Conservation (phyloP, 2,329 filamentous ascomycete species). For the Fusarium sp. region DNA sequence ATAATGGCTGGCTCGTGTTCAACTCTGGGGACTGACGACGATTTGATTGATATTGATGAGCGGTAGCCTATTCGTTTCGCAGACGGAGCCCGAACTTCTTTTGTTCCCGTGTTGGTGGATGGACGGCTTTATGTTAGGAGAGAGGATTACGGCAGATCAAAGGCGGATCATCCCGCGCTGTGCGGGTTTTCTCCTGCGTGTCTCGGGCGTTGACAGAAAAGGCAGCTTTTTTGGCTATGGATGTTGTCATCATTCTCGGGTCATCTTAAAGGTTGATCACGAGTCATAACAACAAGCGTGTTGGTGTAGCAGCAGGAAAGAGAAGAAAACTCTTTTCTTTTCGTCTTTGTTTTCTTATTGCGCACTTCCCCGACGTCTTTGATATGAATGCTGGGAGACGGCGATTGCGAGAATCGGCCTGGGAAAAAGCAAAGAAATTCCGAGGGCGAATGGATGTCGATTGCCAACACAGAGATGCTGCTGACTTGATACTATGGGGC, state of each 20-base stretch:
- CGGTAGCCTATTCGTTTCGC: background rate
- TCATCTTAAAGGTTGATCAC: background rate
- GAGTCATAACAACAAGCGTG: background rate
- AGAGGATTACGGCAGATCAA: background rate
- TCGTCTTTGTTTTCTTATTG: background rate
- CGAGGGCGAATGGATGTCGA: background rate
- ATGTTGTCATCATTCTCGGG: background rate
- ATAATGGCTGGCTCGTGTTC: background rate
- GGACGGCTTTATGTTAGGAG: background rate
- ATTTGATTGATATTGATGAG: background rate
- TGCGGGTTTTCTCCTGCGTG: background rate
- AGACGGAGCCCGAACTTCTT: background rate
- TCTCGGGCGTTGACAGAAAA: conserved; percentile 2
- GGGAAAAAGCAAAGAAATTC: conserved; percentile 6
- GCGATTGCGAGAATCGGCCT: background rate
- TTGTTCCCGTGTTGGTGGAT: background rate
- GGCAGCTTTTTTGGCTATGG: conserved; percentile 1
- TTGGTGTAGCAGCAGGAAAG: background rate
- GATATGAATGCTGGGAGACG: background rate
- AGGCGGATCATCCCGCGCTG: background rate
- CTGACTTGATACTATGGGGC: background rate
- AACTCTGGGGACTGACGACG: background rate
- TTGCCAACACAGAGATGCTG: background rate
- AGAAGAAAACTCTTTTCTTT: background rate
- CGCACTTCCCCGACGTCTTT: background rate